phyloP scores from a whole-genome alignment of 768 basidiomycete species.

The Suillus bovinus region DNA sequence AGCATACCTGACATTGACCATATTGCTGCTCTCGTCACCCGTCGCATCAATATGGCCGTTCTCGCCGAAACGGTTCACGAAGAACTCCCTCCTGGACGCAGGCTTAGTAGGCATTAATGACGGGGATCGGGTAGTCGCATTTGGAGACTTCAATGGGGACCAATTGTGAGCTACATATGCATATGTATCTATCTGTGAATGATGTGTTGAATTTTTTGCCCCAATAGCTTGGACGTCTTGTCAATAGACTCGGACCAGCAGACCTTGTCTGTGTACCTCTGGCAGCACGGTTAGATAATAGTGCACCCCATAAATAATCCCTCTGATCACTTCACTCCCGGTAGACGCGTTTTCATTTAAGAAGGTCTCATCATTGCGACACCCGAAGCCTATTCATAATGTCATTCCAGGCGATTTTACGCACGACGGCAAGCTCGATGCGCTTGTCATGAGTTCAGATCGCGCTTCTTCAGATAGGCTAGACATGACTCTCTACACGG shows the following conservation, averaged over 20 bases:
- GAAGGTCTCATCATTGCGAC: conserved; percentile 51
- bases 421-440: conserved; percentile 86
- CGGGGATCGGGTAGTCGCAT: conserved; percentile 78
- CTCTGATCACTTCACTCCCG: conserved; percentile 10
- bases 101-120: conserved; percentile 76
- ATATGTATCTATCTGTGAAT: background rate
- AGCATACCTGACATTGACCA: conserved; percentile 9
- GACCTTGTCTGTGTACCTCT: conserved; percentile 73
- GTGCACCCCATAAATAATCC: background rate
- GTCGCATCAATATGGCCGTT: conserved; percentile 73
- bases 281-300: conserved; percentile 68
- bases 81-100: conserved; percentile 77
- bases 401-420: conserved; percentile 94
- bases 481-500: conserved; percentile 71
- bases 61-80: conserved; percentile 78
- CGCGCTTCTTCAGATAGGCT: conserved; percentile 44
- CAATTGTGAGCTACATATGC: conserved; percentile 68
- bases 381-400: conserved; percentile 64
- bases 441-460: conserved; percentile 82
- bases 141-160: conserved; percentile 95
- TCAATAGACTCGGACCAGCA: conserved; percentile 75
- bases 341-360: conserved; percentile 61
- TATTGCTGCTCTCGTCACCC: conserved; percentile 22
- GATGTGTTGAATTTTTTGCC: conserved; percentile 1
- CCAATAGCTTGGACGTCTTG: conserved; percentile 73